Base-by-base conservation (phyloP, 768 basidiomycete genomes). In the Pluteus cervinus region DNA sequence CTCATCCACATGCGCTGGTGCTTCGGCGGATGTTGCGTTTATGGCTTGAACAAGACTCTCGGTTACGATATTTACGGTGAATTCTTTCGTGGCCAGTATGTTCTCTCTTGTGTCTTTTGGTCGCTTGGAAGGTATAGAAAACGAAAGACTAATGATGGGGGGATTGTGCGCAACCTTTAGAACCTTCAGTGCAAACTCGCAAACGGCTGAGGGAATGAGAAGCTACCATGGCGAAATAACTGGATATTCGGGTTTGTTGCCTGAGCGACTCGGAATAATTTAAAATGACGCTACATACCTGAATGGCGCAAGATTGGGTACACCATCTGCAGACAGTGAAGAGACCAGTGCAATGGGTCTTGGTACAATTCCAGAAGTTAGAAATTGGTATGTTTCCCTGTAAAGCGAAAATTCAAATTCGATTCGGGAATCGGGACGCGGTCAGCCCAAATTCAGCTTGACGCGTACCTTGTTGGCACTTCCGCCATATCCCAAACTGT, bases 321-420 rank as follows among this genome's bases (percentile, higher is more conserved):
- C 48, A 2, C 74, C 77, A 38, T 67, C 55, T 4, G 48, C 41
- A n/a, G 73, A 73, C 26, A 78, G 41, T 6, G 79, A 70, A 9
- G 80, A 81, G 24, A 84, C 71, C 43, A 85, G 71, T 2, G 77
- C 82, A 35, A 85, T 72, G 9, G 82, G 82, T 25, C 85, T 69
- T 14, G 81, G 84, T 9, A 75, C 54, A 39, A 83, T 68, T 7
- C 71, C 73, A 36, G 73, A 75, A 7, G 71, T 76, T 48, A 82
- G 48, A 39, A 82, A 49, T 18, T 60, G 61, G 53, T 81, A 79
- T 6, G 55, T 47, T 35, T 67, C 61, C 39, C 65, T 68, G 37
- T 29, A 6, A 24, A 29, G 15, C 16, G 29, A 29, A 34, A 18
- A 39, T 23, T 33, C 17, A 7, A 24, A 28, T 34, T 12, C 20